Evolutionary conservation across 2,329 filamentous ascomycete species (phyloP).

Genomic region (Aspergillus floridensis): DNA sequence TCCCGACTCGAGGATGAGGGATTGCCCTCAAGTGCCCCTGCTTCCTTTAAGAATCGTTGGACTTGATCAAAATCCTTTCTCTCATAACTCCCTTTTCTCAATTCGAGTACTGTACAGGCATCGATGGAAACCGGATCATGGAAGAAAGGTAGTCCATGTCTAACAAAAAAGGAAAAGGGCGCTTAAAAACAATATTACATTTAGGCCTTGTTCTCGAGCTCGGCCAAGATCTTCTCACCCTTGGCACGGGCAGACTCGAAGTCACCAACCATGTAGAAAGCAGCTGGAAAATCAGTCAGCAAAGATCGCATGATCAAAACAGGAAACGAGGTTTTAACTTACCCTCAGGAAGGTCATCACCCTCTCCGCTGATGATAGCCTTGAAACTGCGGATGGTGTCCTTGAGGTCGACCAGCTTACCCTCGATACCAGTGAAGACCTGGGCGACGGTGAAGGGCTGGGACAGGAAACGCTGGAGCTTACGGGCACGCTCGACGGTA

Average conservation of each 20-base stretch:
- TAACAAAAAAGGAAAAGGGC: conserved; percentile 34
- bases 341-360: conserved; percentile 92
- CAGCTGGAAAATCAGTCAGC: conserved; percentile 46
- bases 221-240: conserved; percentile 99
- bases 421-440: conserved; percentile 78
- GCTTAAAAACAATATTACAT: conserved; percentile 45
- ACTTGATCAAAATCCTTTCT: conserved; percentile 16
- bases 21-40: conserved; percentile 18
- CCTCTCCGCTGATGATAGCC: conserved; percentile 91
- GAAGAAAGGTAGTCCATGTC: conserved; percentile 33
- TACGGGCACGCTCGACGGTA: conserved; percentile 99
- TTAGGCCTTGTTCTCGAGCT: conserved; percentile 66
- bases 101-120: conserved; percentile 43
- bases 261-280: conserved; percentile 98
- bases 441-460: conserved; percentile 94
- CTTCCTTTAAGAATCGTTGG: conserved; percentile 14
- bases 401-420: conserved; percentile 95
- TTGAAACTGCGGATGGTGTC: conserved; percentile 98
- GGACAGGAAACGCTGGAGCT: conserved; percentile 99
- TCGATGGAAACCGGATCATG: conserved; percentile 37
- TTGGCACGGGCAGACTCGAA: conserved; percentile 88
- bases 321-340: conserved; percentile 38
- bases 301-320: not conserved
- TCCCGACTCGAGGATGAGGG: conserved; percentile 24
- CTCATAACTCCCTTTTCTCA: conserved; percentile 34